phyloP scores from a whole-genome alignment of 1,284 basidiomycete species.

The Moesziomyces sp. region DNA sequence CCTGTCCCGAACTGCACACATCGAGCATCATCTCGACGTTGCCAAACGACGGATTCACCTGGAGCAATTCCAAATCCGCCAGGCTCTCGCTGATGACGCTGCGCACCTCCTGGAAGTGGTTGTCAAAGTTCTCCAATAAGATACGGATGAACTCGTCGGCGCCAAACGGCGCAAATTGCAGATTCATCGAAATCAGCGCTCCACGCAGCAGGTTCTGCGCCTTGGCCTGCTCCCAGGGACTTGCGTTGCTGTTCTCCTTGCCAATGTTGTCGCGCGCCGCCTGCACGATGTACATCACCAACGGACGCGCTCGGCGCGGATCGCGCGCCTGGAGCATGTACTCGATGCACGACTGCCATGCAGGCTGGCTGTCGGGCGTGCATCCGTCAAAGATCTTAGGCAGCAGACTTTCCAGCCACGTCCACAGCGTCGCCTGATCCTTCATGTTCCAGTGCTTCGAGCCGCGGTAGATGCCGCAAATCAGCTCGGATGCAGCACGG shows the following conservation, averaged over 20 bases:
- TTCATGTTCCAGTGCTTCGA: conserved; percentile 87
- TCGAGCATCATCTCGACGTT: conserved; percentile 76
- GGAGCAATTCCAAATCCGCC: conserved; percentile 67
- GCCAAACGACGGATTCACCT: conserved; percentile 77
- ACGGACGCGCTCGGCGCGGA: conserved; percentile 80
- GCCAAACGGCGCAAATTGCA: conserved; percentile 50
- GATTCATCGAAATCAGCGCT: conserved; percentile 49
- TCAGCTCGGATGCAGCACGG: conserved; percentile 85
- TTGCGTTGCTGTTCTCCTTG: conserved; percentile 44
- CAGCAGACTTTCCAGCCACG: conserved; percentile 80
- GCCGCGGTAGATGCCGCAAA: conserved; percentile 79
- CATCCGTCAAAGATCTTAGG: conserved; percentile 76
- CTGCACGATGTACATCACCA: conserved; percentile 74
- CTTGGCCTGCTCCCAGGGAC: conserved; percentile 57
- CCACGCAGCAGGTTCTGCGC: conserved; percentile 72
- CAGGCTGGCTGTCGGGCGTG: conserved; percentile 69
- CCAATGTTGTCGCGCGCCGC: conserved; percentile 47
- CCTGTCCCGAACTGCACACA: conserved; percentile 73
- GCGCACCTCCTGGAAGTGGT: conserved; percentile 68
- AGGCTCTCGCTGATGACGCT: conserved; percentile 68
- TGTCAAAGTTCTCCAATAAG: conserved; percentile 62
- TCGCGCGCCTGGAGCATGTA: conserved; percentile 80
- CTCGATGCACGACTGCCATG: conserved; percentile 69
- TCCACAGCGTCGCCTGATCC: conserved; percentile 77
- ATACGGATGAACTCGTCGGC: conserved; percentile 56